Conservation (phyloP, 805 yeast species). For the Zygoascus flipseniorum region DNA sequence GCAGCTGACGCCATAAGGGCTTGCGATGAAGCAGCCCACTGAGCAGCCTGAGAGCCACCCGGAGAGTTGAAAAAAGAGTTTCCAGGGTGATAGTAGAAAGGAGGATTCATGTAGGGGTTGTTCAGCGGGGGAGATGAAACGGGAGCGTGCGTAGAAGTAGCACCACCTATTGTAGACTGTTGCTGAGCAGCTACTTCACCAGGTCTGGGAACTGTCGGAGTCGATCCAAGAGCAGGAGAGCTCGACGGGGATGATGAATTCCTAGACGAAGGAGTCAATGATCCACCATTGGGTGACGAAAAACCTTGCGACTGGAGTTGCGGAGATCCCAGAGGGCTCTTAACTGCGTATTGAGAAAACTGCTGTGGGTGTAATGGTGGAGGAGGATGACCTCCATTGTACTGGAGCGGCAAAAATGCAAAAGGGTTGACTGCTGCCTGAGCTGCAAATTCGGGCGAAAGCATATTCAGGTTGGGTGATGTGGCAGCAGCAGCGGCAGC, state of each 20-base stretch:
- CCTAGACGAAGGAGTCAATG: not conserved
- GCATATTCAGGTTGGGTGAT: not conserved
- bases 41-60: not conserved
- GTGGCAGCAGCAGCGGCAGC: conserved; percentile 9
- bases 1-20: not conserved
- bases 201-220: not conserved
- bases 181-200: not conserved
- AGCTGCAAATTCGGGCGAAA: conserved; percentile 3
- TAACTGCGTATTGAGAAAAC: not conserved
- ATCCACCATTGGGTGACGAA: not conserved
- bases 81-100: not conserved
- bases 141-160: not conserved
- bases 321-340: not conserved
- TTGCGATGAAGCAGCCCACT: not conserved
- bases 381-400: not conserved
- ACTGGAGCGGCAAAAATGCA: conserved; percentile 1
- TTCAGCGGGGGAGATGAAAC: not conserved
- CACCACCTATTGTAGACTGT: not conserved
- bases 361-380: not conserved
- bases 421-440: not conserved
- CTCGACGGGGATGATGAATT: not conserved
- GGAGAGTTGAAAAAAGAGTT: not conserved
- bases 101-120: not conserved
- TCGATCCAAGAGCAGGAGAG: not conserved
- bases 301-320: not conserved